Evolutionary conservation across 108 stramenopile genomes (phyloP).

Genomic region (Ochromonas danica): DNA sequence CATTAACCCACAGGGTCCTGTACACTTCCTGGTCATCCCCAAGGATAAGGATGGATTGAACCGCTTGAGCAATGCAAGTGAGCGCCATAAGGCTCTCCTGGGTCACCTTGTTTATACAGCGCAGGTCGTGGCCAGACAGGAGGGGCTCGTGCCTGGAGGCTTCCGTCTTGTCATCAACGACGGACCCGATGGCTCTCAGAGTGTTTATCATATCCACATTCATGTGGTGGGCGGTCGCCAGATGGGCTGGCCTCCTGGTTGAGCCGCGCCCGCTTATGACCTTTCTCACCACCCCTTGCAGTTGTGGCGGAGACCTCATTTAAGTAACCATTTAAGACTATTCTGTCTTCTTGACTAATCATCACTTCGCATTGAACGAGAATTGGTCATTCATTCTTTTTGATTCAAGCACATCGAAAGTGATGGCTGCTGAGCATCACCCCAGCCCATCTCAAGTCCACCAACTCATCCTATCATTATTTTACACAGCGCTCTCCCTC

Average conservation of each 20-base stretch:
- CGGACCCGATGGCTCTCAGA: conserved; percentile 80
- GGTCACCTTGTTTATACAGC: conserved; percentile 92
- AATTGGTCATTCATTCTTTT: too few species aligned
- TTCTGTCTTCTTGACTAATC: too few species aligned
- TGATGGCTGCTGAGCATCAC: too few species aligned
- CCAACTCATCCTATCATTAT: too few species aligned
- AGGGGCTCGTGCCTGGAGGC: conserved; percentile 41
- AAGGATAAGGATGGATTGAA: conserved; percentile 88
- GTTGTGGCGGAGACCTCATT: too few species aligned
- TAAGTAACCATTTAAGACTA: too few species aligned
- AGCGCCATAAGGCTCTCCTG: conserved; percentile 83
- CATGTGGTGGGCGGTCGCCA: conserved; percentile 86
- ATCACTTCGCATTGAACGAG: too few species aligned
- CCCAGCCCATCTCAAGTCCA: too few species aligned
- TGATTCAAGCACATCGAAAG: too few species aligned
- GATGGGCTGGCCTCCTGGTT: conserved; percentile 85
- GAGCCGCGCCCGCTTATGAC: too few species aligned
- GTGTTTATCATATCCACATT: conserved; percentile 87
- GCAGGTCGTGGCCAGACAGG: conserved; percentile 73
- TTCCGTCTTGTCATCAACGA: conserved; percentile 91
- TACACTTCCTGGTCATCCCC: conserved; percentile 93
- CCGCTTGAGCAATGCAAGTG: conserved; percentile 76
- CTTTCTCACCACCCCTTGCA: too few species aligned
- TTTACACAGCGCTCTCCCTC: conserved; percentile 2
- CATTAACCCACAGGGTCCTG: conserved; percentile 83